Conservation (phyloP, 768 basidiomycete genomes). For the Termitomyces sp. region DNA sequence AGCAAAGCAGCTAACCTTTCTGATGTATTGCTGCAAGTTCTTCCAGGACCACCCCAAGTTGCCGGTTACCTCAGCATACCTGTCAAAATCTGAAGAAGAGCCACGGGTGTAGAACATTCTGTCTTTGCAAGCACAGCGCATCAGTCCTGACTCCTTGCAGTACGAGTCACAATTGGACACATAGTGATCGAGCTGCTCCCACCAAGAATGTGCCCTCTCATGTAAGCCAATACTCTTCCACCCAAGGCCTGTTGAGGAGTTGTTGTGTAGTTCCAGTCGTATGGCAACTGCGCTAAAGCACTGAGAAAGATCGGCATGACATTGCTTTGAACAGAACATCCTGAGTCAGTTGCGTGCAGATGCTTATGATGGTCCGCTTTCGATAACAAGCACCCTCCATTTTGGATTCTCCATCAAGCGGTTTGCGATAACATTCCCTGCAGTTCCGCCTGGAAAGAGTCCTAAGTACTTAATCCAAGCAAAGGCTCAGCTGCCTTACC, state of each 20-base stretch:
- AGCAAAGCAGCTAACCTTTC: background rate
- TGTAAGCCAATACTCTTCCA: slow-evolving; percentile 13
- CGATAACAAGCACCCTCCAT: slow-evolving; percentile 5
- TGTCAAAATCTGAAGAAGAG: background rate
- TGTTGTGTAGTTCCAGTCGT: no score
- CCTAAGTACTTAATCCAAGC: background rate
- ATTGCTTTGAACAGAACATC: background rate
- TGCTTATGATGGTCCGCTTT: slow-evolving; percentile 8
- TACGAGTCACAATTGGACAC: background rate
- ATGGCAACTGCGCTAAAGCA: background rate
- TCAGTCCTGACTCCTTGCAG: background rate
- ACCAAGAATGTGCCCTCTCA: slow-evolving; percentile 28
- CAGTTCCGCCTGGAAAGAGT: slow-evolving; percentile 10
- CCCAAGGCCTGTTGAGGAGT: background rate
- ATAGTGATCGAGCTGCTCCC: slow-evolving; percentile 27
- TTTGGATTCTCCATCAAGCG: slow-evolving; percentile 7
- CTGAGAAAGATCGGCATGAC: background rate
- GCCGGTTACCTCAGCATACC: background rate
- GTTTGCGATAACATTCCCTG: no score
- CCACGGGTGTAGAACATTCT: background rate
- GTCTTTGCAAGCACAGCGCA: background rate
- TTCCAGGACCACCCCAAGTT: background rate
- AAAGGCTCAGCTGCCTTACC: background rate
- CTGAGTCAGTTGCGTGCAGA: background rate
- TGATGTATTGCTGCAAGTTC: background rate